Percentiles rank a stretch among this genome's conserved stretches.
These are phyloP conservation scores for Talaromyces sp. DNA, from an alignment of 2,329 filamentous ascomycete genomes.

Conservation along the genomic window DNA sequence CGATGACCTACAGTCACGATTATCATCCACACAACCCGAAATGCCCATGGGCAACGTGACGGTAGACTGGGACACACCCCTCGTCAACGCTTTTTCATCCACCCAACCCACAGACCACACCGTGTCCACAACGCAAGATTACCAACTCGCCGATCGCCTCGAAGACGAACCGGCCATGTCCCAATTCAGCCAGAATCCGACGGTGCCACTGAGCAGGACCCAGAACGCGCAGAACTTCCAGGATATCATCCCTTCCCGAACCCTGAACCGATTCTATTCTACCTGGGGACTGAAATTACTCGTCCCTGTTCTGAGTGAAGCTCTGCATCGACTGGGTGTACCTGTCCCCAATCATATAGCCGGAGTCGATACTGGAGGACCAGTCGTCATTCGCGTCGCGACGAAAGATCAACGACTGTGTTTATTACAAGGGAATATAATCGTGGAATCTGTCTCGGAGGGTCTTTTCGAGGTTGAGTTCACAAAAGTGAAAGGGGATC, in stretches of 20 bases:
- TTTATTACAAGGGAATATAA: slow-evolving; percentile 45
- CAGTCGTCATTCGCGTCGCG: slow-evolving; percentile 68
- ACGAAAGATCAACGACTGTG: slow-evolving; percentile 59
- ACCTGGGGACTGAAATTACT: slow-evolving; percentile 72
- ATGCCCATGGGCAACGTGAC: slow-evolving; percentile 69
- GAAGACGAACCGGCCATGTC: slow-evolving; percentile 79
- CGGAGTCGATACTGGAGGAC: slow-evolving; percentile 51
- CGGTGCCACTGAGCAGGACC: slow-evolving; percentile 78
- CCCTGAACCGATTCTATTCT: slow-evolving; percentile 90
- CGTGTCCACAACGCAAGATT: slow-evolving; percentile 34
- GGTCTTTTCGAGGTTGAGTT: slow-evolving; percentile 83
- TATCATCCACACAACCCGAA: slow-evolving; percentile 85
- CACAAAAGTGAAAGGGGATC: slow-evolving; percentile 92
- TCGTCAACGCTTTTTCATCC: slow-evolving; percentile 45
- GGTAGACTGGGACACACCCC: slow-evolving; percentile 86
- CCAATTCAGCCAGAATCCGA: slow-evolving; percentile 79
- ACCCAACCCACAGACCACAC: slow-evolving; percentile 48
- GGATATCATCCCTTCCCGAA: slow-evolving; percentile 85
- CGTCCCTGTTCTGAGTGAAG: slow-evolving; percentile 74
- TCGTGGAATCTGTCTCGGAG: slow-evolving; percentile 47
- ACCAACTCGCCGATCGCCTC: slow-evolving; percentile 61
- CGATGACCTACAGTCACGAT: slow-evolving; percentile 45
- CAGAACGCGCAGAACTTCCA: slow-evolving; percentile 84
- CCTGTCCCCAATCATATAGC: slow-evolving; percentile 57
- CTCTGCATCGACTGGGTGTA: slow-evolving; percentile 81